Conservation (phyloP, 257 asterid genomes). For the Solanum clarkiae region DNA sequence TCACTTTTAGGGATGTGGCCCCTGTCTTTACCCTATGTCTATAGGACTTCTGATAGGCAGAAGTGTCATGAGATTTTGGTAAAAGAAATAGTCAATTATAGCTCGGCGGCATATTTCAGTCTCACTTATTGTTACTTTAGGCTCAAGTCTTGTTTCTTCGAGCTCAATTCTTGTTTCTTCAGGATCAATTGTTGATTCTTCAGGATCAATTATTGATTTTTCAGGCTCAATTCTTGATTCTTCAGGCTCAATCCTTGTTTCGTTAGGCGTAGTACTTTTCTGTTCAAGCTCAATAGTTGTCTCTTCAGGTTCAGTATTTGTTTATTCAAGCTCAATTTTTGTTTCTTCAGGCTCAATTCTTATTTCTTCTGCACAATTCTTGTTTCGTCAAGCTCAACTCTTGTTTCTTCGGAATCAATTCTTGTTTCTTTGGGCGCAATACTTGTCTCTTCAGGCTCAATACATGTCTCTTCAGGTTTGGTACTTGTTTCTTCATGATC, state of each 20-base stretch:
- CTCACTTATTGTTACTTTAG: not conserved
- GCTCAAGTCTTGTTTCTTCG: not conserved
- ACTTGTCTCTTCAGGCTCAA: no score
- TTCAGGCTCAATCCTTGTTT: no score
- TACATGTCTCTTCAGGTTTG: no score
- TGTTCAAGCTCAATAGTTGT: no score
- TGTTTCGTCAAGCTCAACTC: no score
- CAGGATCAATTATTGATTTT: not conserved
- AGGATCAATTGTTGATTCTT: not conserved
- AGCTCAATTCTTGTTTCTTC: slow-evolving; percentile 12
- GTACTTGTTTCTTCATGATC: no score
- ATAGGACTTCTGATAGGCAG: not conserved
- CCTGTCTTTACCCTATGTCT: not conserved
- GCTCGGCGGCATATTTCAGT: slow-evolving; percentile 50
- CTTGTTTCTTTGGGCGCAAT: no score
- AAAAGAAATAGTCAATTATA: slow-evolving; percentile 23
- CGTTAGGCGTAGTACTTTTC: accelerated
- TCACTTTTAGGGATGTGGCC: slow-evolving; percentile 19
- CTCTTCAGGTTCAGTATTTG: no score
- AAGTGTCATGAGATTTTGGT: not conserved
- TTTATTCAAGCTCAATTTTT: no score
- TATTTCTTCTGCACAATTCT: no score
- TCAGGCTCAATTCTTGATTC: not conserved
- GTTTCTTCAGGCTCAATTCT: no score
- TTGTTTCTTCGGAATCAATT: no score